Percentiles rank a stretch among this genome's conserved stretches.
phyloP scores from a whole-genome alignment of 202 grass and related monocot genomes.

The Digitaria exilis region DNA sequence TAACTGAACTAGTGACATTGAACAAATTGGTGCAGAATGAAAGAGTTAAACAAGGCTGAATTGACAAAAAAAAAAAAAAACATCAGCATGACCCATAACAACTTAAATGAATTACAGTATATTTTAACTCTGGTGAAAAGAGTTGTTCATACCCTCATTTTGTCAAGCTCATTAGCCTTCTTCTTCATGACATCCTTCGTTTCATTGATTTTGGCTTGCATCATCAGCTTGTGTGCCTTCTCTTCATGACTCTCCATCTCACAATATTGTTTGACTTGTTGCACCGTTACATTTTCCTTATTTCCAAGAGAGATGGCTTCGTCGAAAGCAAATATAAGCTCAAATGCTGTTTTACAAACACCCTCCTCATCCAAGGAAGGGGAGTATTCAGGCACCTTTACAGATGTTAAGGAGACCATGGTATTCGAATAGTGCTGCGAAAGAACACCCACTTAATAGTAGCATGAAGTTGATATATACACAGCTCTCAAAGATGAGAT shows the following conservation, averaged over 20 bases:
- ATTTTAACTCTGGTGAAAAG: conserved; percentile 4
- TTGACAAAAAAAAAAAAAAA: too few species aligned
- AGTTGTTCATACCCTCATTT: conserved; percentile 58
- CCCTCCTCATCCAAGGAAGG: conserved; percentile 82
- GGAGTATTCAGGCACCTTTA: conserved; percentile 81
- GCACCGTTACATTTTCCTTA: conserved; percentile 81
- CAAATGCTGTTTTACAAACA: conserved; percentile 68
- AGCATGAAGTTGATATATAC: not conserved
- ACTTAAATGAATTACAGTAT: not conserved
- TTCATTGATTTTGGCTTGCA: conserved; percentile 81
- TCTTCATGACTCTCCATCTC: conserved; percentile 91
- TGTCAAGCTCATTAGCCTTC: conserved; percentile 82
- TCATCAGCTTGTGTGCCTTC: conserved; percentile 70
- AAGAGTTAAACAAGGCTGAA: too few species aligned
- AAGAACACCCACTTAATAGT: conserved; percentile 1
- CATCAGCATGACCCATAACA: not conserved
- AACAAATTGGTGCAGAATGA: too few species aligned
- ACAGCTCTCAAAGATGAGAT: not conserved
- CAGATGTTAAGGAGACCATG: conserved; percentile 52
- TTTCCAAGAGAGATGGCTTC: conserved; percentile 81
- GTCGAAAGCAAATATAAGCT: conserved; percentile 89
- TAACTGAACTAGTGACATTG: too few species aligned
- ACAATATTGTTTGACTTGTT: conserved; percentile 93
- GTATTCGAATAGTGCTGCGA: not conserved
- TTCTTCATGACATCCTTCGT: conserved; percentile 77